Evolutionary conservation across 2,329 filamentous ascomycete species (phyloP).

Genomic region (Teratosphaeriaceae sp.): DNA sequence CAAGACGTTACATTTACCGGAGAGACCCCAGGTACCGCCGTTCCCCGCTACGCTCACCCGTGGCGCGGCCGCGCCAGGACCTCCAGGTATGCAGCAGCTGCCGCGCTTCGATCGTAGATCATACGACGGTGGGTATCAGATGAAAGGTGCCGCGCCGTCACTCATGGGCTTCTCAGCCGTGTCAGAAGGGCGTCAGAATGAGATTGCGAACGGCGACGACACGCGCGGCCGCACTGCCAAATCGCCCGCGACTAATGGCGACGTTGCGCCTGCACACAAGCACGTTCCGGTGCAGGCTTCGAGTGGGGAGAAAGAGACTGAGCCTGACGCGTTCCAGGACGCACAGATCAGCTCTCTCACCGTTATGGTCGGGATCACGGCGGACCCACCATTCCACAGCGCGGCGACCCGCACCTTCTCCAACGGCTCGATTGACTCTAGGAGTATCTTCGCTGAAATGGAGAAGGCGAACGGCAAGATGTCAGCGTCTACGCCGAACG

Average conservation of each 20-base stretch:
- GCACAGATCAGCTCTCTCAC: constrained; percentile 47
- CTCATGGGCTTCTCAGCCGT: constrained; percentile 17
- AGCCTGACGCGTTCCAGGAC: constrained; percentile 45
- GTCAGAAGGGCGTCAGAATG: constrained; percentile 11
- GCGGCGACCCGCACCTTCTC: constrained; percentile 46
- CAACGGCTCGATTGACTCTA: constrained; percentile 50
- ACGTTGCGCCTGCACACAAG: constrained; percentile 13
- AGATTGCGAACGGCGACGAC: constrained; percentile 21
- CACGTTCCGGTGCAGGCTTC: too few relatives aligned
- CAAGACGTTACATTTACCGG: constrained; percentile 36
- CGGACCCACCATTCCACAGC: constrained; percentile 32
- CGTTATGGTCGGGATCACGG: constrained; percentile 42
- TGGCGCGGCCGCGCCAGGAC: constrained; percentile 16
- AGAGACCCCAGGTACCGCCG: constrained; percentile 31
- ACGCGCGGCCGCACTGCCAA: constrained; percentile 23
- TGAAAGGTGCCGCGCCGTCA: constrained; percentile 20
- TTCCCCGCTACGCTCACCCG: constrained; percentile 26
- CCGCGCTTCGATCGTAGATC: constrained; percentile 19
- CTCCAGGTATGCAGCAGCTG: constrained; percentile 11
- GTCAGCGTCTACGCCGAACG: constrained; percentile 30
- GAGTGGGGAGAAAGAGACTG: constrained; percentile 17
- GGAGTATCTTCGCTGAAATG: constrained; percentile 44
- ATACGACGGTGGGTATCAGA: constrained; percentile 17
- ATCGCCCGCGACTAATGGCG: constrained; percentile 25
- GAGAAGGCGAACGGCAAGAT: constrained; percentile 33